Evolutionary conservation across 2,329 filamentous ascomycete genomes (phyloP), one percentile per base, ranked within the genome.

Genomic region (Rhynchosporium graminicola): DNA sequence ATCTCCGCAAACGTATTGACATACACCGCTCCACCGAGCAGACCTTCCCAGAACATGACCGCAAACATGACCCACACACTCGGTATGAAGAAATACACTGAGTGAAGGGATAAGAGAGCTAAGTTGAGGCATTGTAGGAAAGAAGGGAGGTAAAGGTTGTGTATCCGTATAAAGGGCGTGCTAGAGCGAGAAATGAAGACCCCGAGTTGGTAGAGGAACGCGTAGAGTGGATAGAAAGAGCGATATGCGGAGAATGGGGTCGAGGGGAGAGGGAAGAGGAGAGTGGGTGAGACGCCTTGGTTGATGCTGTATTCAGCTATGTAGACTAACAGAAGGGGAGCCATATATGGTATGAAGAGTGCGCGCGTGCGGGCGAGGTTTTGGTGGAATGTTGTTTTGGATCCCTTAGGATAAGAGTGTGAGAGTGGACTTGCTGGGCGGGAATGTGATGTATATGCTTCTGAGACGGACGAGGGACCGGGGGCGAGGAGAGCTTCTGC

Each of bases 261-360:
- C 10, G 83, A 77, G 0, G 81, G 73, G 0, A 97, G 80, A 0
- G 93, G 92, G 73, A 97, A 99, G 4, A 99, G 83, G 0, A 98
- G 80, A 0, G 92, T 97, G 0, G 95, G 94, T 0, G 92, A 82
- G 0, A 98, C 92, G 42, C 93, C 94, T 78, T 97, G 93, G 78
- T 98, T 98, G 76, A 98, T 97, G 60, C 91, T 96, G 75, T 99
- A 99, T 79, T 99, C 95, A 61, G 93, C 92, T 42, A 98, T 84
- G 75, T 97, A 99, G 36, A 99, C 95, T 15, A 98, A 79, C 40
- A 98, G 82, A 13, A 99, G 82, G 0, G 95, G 95, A 3, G 96
- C 81, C 92, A 99, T 98, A 75, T 88, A 88, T 0, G 86, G 86
- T 50, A 96, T 79, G 72, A 97, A 88, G 1, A 98, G 80, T 0